Conservation (phyloP, 805 yeast species). For the Kregervanrija fluxuum region DNA sequence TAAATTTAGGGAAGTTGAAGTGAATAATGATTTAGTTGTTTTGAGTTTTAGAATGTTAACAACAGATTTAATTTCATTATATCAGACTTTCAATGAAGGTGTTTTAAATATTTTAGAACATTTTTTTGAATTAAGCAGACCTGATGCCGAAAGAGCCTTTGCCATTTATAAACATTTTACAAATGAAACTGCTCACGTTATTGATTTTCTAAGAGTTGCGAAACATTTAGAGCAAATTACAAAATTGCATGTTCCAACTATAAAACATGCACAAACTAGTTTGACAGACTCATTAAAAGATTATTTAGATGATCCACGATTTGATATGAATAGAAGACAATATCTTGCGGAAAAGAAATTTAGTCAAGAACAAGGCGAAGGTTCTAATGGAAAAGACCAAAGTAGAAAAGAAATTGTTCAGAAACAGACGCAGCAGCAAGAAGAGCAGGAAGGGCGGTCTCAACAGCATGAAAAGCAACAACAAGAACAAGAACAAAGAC, state of each 20-base stretch:
- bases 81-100: constrained; percentile 91
- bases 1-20: constrained; percentile 69
- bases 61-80: constrained; percentile 79
- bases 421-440: constrained; percentile 10
- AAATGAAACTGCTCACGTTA: constrained; percentile 78
- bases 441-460: constrained; percentile 4
- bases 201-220: constrained; percentile 80
- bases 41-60: constrained; percentile 84
- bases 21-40: constrained; percentile 75
- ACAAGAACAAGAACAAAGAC: constrained; percentile 11
- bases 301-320: constrained; percentile 78
- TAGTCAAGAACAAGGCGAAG: constrained; percentile 14
- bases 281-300: constrained; percentile 81
- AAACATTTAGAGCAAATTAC: constrained; percentile 83
- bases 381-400: neutral
- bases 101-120: constrained; percentile 90
- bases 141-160: constrained; percentile 82
- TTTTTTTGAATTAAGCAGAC: constrained; percentile 84
- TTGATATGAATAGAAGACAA: constrained; percentile 72
- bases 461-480: constrained; percentile 11
- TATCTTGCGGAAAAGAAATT: constrained; percentile 61
- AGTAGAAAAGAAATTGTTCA: neutral
- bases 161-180: constrained; percentile 81
- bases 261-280: constrained; percentile 95
- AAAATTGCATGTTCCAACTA: constrained; percentile 87